phyloP scores from a whole-genome alignment of 352 stramenopile genomes.

The Phytopythium kandeliae region DNA sequence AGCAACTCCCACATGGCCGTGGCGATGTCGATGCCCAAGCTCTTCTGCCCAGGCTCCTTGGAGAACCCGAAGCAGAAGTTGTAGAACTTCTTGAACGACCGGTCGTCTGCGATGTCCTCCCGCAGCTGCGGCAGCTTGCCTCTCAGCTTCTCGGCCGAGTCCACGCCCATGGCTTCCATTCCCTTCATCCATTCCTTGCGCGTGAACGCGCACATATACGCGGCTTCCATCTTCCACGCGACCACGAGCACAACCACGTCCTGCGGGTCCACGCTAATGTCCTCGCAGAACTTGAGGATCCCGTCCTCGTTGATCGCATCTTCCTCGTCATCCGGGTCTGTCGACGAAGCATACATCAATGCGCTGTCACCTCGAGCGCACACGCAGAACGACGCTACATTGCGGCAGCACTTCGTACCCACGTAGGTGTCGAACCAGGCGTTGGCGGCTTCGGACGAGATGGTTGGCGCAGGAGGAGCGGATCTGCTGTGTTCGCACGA shows the following conservation, averaged over 20 bases:
- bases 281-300: constrained; percentile 76
- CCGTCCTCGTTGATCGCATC: constrained; percentile 69
- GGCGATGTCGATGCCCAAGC: constrained; percentile 79
- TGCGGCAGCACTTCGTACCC: constrained; percentile 14
- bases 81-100: constrained; percentile 80
- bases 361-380: background rate
- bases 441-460: constrained; percentile 39
- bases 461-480: constrained; percentile 21
- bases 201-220: constrained; percentile 83
- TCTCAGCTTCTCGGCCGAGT: constrained; percentile 60
- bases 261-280: constrained; percentile 71
- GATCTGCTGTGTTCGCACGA: background rate
- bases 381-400: background rate
- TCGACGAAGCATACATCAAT: background rate
- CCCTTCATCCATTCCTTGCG: constrained; percentile 76
- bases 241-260: constrained; percentile 80
- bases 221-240: constrained; percentile 84
- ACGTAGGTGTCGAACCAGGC: constrained; percentile 68
- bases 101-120: constrained; percentile 43
- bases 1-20: constrained; percentile 85
- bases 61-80: constrained; percentile 86
- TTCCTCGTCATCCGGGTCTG: constrained; percentile 43
- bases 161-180: constrained; percentile 73
- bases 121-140: constrained; percentile 49
- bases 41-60: constrained; percentile 87